Conservation (phyloP, 75 land plant genomes). For the Picea glauca region DNA sequence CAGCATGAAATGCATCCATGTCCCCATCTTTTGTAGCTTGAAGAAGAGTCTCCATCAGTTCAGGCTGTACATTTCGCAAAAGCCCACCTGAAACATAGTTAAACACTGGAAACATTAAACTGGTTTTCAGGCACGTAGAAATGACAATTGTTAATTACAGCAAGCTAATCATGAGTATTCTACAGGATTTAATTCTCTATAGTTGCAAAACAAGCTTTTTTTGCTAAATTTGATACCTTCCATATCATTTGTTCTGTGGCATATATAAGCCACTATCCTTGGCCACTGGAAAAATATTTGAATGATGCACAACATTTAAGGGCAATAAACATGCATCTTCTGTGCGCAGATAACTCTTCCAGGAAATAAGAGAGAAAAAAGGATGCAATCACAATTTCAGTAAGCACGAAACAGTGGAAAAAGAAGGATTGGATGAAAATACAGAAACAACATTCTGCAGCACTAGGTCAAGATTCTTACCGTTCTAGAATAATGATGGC, state of each 20-base stretch:
- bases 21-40: conserved; percentile 82
- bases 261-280: background rate
- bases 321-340: background rate
- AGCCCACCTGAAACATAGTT: conserved; percentile 52
- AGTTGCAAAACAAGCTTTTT: too few species aligned
- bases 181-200: background rate
- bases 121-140: background rate
- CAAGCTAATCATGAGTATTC: background rate
- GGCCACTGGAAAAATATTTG: background rate
- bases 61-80: conserved; percentile 68
- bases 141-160: background rate
- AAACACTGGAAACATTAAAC: background rate
- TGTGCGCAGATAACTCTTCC: background rate
- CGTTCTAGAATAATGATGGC: too few species aligned
- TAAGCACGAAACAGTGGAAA: too few species aligned
- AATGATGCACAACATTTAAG: background rate
- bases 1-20: conserved; percentile 20
- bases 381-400: too few species aligned
- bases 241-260: background rate
- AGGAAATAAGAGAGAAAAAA: too few species aligned
- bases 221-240: too few species aligned
- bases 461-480: too few species aligned
- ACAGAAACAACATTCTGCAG: too few species aligned
- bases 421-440: too few species aligned
- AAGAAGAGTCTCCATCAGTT: conserved; percentile 73